Conservation (phyloP, 2,329 filamentous ascomycete species). For the Verticillium nonalfalfae region DNA sequence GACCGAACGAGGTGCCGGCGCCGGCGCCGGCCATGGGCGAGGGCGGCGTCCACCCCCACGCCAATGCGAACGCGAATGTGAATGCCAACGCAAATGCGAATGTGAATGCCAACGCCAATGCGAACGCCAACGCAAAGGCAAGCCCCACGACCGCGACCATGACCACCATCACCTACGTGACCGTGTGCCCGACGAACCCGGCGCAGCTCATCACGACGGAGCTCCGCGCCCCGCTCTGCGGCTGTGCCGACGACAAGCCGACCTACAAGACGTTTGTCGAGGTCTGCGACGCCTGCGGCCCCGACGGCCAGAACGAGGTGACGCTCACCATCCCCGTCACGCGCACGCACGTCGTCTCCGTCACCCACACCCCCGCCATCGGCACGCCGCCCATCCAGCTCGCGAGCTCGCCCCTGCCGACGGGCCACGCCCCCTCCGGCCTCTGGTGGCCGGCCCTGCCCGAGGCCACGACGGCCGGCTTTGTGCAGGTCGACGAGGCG, state of each 20-base stretch:
- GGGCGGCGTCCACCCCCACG: slow-evolving; percentile 10
- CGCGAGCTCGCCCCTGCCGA: neutral
- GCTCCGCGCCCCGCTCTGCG: slow-evolving; percentile 23
- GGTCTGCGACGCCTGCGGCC: slow-evolving; percentile 23
- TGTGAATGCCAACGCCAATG: slow-evolving; percentile 5
- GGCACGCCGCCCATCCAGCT: neutral
- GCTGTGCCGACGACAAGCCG: slow-evolving; percentile 10
- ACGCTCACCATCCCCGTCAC: slow-evolving; percentile 23
- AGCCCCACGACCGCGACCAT: slow-evolving; percentile 3
- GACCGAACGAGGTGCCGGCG: slow-evolving; percentile 15
- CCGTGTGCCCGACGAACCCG: slow-evolving; percentile 25
- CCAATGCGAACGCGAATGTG: too few species aligned
- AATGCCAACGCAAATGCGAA: slow-evolving; percentile 14
- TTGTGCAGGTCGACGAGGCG: neutral
- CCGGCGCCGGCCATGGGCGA: slow-evolving; percentile 23
- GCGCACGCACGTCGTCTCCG: slow-evolving; percentile 7
- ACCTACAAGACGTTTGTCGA: slow-evolving; percentile 21
- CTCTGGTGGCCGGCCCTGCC: neutral
- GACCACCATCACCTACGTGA: slow-evolving; percentile 24
- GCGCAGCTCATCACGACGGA: slow-evolving; percentile 22
- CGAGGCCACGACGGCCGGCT: neutral
- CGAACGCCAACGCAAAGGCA: slow-evolving; percentile 12
- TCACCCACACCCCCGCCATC: neutral
- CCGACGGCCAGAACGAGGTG: slow-evolving; percentile 20
- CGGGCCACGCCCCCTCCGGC: neutral